phyloP scores from a whole-genome alignment of 129 eudicot species.

The Artemisia tridentata region DNA sequence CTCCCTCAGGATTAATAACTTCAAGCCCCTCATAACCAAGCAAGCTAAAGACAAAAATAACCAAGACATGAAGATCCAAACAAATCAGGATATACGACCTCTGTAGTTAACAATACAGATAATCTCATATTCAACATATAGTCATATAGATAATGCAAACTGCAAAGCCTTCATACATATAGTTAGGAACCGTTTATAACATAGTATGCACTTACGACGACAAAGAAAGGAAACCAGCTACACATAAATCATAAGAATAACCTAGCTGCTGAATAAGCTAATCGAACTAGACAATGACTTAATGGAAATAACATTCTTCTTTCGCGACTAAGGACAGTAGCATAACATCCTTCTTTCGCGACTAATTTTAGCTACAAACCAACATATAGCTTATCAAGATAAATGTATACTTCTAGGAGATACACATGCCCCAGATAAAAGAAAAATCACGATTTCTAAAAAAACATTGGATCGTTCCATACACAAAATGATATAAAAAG shows the following conservation, averaged over 20 bases:
- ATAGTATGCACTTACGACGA: background rate
- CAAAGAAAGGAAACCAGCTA: background rate
- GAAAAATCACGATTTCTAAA: no score
- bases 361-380: slow-evolving; percentile 12
- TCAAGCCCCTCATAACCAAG: slow-evolving; percentile 83
- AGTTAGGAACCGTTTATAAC: background rate
- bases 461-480: no score
- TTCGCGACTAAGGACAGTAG: slow-evolving; percentile 17
- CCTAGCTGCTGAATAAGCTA: background rate
- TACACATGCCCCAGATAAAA: no score
- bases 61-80: slow-evolving; percentile 15
- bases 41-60: slow-evolving; percentile 35
- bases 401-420: no score
- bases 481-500: no score
- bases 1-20: slow-evolving; percentile 90
- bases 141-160: background rate
- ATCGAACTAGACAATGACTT: background rate
- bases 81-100: slow-evolving; percentile 4
- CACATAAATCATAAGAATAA: background rate
- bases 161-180: slow-evolving; percentile 11
- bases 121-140: background rate
- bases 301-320: background rate
- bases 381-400: background rate
- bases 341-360: slow-evolving; percentile 8
- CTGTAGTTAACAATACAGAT: slow-evolving; percentile 9